Percentiles rank a stretch among this genome's conserved stretches.
phyloP scores from a whole-genome alignment of 805 yeast genomes.

The Priceomyces haplophilus region DNA sequence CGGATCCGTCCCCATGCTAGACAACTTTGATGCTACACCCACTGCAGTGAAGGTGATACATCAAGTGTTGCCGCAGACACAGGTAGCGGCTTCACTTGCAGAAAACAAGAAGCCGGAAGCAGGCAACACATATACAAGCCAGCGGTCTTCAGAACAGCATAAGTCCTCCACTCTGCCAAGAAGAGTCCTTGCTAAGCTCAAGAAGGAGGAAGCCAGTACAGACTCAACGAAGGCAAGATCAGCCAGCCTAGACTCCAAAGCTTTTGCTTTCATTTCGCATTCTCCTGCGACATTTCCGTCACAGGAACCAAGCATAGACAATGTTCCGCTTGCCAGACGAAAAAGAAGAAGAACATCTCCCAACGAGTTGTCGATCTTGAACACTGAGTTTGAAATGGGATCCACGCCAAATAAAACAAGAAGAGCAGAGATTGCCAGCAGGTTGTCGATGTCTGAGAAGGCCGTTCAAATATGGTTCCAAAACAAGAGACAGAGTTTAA shows the following conservation, averaged over 20 bases:
- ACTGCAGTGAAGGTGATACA: conserved; percentile 4
- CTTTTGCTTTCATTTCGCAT: conserved; percentile 88
- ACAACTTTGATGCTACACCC: conserved; percentile 14
- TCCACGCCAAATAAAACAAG: conserved; percentile 77
- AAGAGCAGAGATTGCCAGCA: conserved; percentile 73
- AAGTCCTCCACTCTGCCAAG: not conserved
- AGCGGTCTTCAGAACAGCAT: not conserved
- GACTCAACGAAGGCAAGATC: not conserved
- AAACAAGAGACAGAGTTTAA: conserved; percentile 81
- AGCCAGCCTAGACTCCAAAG: conserved; percentile 14
- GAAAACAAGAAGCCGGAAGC: not conserved
- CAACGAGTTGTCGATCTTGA: conserved; percentile 75
- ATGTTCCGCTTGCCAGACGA: conserved; percentile 89
- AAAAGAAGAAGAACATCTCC: conserved; percentile 95
- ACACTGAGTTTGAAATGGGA: conserved; percentile 72
- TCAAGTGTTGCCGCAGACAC: conserved; percentile 2
- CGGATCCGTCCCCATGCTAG: conserved; percentile 24
- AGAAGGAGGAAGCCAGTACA: not conserved
- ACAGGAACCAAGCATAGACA: conserved; percentile 80
- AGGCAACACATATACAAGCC: not conserved
- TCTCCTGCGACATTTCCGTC: conserved; percentile 85
- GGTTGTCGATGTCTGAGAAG: conserved; percentile 91
- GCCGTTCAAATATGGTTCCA: conserved; percentile 99
- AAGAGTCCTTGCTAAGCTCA: not conserved
- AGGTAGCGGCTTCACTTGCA: not conserved